Evolutionary conservation across 768 basidiomycete genomes (phyloP).

Genomic region (Suillus hirtellus): DNA sequence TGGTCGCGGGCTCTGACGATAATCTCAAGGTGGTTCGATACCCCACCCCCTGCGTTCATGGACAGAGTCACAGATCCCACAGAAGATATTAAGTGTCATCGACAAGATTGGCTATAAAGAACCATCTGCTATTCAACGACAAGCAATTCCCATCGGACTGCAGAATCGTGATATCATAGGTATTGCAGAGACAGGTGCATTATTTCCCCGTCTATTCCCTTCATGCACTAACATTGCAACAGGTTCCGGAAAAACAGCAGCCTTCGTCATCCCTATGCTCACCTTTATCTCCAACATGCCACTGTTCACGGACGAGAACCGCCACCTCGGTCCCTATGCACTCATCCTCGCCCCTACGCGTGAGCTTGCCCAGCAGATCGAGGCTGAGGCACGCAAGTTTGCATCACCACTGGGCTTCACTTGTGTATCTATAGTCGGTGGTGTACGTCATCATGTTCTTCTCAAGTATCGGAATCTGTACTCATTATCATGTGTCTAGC

Average conservation of each 20-base stretch:
- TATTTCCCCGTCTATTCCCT: conserved; percentile 4
- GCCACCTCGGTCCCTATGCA: conserved; percentile 92
- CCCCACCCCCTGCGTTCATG: conserved; percentile 93
- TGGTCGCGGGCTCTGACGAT: conserved; percentile 10
- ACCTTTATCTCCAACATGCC: conserved; percentile 89
- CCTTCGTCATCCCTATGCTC: conserved; percentile 98
- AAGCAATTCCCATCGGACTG: conserved; percentile 98
- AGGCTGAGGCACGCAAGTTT: conserved; percentile 89
- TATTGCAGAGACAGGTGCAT: conserved; percentile 93
- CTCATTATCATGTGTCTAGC: conserved; percentile 41
- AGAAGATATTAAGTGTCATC: conserved; percentile 76
- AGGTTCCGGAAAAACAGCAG: conserved; percentile 99
- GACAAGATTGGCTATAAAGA: conserved; percentile 95
- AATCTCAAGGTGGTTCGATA: conserved; percentile 75
- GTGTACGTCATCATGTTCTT: conserved; percentile 46
- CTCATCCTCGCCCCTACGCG: conserved; percentile 96
- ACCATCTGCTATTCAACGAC: conserved; percentile 94
- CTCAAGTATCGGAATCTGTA: conserved; percentile 11
- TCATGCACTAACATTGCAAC: conserved; percentile 11
- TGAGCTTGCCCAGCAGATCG: conserved; percentile 97
- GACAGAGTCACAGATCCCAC: conserved; percentile 84
- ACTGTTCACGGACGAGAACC: conserved; percentile 86
- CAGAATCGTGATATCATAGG: conserved; percentile 97
- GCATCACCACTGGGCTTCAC: conserved; percentile 86
- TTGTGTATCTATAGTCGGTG: conserved; percentile 98